Conservation (phyloP, 768 basidiomycete genomes). For the Mycena crocata region DNA sequence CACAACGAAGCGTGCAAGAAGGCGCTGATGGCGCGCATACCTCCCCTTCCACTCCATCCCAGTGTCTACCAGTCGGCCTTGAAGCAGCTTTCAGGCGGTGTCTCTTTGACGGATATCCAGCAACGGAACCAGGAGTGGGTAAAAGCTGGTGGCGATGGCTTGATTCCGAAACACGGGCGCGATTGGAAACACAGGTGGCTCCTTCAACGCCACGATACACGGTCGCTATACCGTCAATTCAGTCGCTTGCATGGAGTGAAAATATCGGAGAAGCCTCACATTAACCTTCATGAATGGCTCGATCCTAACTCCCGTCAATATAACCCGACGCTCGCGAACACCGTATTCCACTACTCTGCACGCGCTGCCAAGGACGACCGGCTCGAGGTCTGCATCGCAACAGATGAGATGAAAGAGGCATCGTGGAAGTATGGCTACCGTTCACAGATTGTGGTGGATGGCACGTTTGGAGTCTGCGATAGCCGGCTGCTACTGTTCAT, state of each 20-base stretch:
- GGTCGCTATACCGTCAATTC: slow-evolving; percentile 37
- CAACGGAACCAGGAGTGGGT: background rate
- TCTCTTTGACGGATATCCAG: background rate
- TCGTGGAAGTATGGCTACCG: slow-evolving; percentile 37
- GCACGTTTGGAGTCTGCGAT: slow-evolving; percentile 38
- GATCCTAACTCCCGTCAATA: slow-evolving; percentile 34
- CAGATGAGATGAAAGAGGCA: slow-evolving; percentile 37
- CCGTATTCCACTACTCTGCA: slow-evolving; percentile 40
- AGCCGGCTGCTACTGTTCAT: slow-evolving; percentile 45
- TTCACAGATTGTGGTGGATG: slow-evolving; percentile 35
- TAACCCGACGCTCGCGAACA: slow-evolving; percentile 29
- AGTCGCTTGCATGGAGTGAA: slow-evolving; percentile 31
- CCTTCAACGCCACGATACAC: slow-evolving; percentile 29
- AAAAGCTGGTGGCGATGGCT: background rate
- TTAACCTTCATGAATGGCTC: slow-evolving; percentile 43
- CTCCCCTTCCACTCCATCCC: background rate
- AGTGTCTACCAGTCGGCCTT: background rate
- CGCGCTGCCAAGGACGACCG: slow-evolving; percentile 30
- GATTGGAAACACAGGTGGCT: slow-evolving; percentile 12
- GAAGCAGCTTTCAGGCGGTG: background rate
- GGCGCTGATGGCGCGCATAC: background rate
- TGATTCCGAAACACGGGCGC: background rate
- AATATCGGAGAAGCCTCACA: slow-evolving; percentile 16
- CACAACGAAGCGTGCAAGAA: slow-evolving; percentile 1
- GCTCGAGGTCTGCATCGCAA: slow-evolving; percentile 42